Conservation (phyloP, 345 rosid genomes). For the Erucastrum elatum region DNA sequence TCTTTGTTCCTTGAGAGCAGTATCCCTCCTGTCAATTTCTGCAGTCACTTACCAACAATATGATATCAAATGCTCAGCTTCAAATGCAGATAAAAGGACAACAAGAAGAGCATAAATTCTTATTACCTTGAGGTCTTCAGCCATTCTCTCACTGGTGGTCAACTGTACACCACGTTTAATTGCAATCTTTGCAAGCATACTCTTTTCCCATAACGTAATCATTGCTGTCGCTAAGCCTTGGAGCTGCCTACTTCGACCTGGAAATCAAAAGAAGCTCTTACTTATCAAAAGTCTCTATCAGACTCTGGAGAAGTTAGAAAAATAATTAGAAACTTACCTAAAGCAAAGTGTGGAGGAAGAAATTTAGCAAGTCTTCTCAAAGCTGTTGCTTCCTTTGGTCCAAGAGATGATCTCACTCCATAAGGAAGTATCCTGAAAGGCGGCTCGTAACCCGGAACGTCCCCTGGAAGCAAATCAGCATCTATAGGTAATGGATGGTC, state of each 20-base stretch:
- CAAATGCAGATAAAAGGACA: background rate
- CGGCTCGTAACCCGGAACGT: conserved; percentile 68
- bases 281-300: conserved; percentile 18
- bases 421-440: conserved; percentile 93
- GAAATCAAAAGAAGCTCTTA: conserved; percentile 27
- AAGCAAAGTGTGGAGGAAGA: conserved; percentile 91
- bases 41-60: conserved; percentile 42
- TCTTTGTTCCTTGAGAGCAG: conserved; percentile 90
- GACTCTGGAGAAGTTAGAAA: background rate
- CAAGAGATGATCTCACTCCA: conserved; percentile 70
- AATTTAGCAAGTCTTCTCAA: conserved; percentile 76
- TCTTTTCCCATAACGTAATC: conserved; percentile 79
- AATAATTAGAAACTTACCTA: conserved; percentile 51
- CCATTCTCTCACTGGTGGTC: conserved; percentile 96
- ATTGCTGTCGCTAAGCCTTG: conserved; percentile 91
- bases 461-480: conserved; percentile 85
- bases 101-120: background rate
- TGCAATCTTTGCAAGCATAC: conserved; percentile 84
- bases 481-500: conserved; percentile 79
- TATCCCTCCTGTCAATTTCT: conserved; percentile 88
- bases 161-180: conserved; percentile 87
- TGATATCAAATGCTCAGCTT: conserved; percentile 16
- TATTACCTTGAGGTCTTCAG: conserved; percentile 88
- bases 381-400: conserved; percentile 67
- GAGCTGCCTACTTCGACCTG: conserved; percentile 90